Conservation (phyloP, 176 grass and related monocot genomes). For the Avena sativa region DNA sequence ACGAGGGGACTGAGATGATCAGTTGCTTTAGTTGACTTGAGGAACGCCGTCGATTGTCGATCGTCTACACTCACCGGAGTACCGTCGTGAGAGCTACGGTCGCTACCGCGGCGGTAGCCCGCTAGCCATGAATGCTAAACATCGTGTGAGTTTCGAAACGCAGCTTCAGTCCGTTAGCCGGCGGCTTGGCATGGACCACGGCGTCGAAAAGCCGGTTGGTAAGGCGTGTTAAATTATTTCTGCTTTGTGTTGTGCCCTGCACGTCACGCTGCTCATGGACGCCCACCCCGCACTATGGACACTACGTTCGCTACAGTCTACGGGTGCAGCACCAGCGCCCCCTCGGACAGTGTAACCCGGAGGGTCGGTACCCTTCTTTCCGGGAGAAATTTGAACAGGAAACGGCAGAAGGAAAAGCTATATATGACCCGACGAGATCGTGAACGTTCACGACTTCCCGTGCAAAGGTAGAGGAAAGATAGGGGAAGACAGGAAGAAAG, state of each 20-base stretch:
- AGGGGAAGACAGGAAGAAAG: neutral
- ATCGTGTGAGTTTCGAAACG: neutral
- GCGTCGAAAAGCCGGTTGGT: neutral
- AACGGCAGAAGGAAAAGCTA: neutral
- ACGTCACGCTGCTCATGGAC: constrained; percentile 26
- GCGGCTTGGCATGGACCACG: constrained; percentile 28
- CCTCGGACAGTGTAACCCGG: neutral
- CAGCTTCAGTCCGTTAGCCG: neutral
- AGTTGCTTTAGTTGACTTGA: neutral
- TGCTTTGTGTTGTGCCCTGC: neutral
- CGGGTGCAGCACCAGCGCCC: neutral
- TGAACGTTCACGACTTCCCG: neutral
- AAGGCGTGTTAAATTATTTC: neutral
- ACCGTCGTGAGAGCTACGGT: neutral
- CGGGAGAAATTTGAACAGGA: neutral
- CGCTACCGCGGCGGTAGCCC: neutral
- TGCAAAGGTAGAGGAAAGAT: neutral
- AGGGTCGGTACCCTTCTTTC: neutral
- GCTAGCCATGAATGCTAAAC: neutral
- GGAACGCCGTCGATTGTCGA: neutral
- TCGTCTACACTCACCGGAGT: neutral
- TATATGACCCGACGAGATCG: neutral
- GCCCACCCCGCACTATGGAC: constrained; percentile 5
- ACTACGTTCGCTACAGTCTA: neutral
- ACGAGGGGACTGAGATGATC: neutral